A percentile compares a stretch with the other conserved stretches of the same genome.
phyloP scores from a whole-genome alignment of 2,329 filamentous ascomycete species.

The Cladophialophora chaetospira region DNA sequence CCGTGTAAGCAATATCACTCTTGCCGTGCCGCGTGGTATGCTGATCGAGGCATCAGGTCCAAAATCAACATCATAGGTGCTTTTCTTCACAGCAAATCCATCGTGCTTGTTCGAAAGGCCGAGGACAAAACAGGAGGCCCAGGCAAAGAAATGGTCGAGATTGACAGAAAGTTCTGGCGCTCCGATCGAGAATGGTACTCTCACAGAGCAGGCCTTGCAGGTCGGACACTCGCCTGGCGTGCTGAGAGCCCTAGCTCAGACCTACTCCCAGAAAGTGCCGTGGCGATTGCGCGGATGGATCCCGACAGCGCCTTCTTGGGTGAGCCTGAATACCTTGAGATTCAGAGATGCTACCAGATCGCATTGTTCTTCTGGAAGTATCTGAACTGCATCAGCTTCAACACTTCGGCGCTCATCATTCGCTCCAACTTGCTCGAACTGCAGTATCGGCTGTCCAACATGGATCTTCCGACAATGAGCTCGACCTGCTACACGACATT shows the following conservation, averaged over 20 bases:
- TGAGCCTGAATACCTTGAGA: conserved; percentile 7
- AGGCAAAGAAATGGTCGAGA: conserved; percentile 16
- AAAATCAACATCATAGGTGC: conserved; percentile 28
- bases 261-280: conserved; percentile 10
- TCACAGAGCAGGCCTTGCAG: conserved; percentile 14
- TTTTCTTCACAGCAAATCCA: conserved; percentile 18
- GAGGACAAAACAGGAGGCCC: neutral
- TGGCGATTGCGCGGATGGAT: conserved; percentile 21
- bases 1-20: conserved; percentile 12
- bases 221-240: conserved; percentile 22
- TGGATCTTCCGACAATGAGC: conserved; percentile 13
- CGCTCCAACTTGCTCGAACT: conserved; percentile 21
- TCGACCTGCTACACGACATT: conserved; percentile 10
- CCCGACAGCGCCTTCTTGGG: conserved; percentile 5
- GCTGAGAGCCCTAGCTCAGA: conserved; percentile 16
- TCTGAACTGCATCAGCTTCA: conserved; percentile 26
- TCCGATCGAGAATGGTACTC: conserved; percentile 25
- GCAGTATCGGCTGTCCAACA: conserved; percentile 18
- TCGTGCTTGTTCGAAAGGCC: conserved; percentile 12
- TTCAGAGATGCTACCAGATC: conserved; percentile 27
- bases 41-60: conserved; percentile 7
- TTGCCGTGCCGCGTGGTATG: neutral
- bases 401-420: conserved; percentile 19
- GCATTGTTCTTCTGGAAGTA: conserved; percentile 24
- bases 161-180: conserved; percentile 20